These are phyloP conservation scores for Agastache rugosa DNA, from an alignment of 257 asterid species.

Conservation along the genomic window DNA sequence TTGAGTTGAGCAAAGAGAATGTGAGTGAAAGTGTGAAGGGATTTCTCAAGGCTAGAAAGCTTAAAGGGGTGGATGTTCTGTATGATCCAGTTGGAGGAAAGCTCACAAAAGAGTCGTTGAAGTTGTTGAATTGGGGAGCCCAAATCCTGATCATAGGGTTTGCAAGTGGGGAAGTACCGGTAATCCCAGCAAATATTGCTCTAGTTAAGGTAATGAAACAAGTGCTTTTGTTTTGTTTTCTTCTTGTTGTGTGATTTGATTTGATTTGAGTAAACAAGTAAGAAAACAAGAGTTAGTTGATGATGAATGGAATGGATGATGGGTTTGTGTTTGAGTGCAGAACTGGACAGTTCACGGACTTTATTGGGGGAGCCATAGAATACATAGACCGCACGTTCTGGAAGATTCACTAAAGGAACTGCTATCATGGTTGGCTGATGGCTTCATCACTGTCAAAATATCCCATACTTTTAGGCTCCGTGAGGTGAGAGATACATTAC, in stretches of 20 bases:
- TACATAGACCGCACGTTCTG: conserved; percentile 67
- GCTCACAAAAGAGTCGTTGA: conserved; percentile 77
- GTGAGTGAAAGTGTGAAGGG: conserved; percentile 74
- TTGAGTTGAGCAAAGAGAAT: conserved; percentile 76
- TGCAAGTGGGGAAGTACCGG: conserved; percentile 94
- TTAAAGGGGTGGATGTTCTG: conserved; percentile 90
- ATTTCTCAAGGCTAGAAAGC: conserved; percentile 70
- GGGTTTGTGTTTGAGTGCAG: conserved; percentile 42
- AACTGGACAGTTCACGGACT: conserved; percentile 97
- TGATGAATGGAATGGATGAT: background rate
- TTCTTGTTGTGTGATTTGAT: background rate
- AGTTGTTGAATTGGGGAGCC: conserved; percentile 93
- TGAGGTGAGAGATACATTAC: no score
- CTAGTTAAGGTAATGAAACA: conserved; percentile 70
- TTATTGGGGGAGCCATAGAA: conserved; percentile 91
- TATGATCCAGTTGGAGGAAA: conserved; percentile 99
- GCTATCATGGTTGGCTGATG: conserved; percentile 80
- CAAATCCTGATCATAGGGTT: conserved; percentile 91
- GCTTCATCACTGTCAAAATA: conserved; percentile 68
- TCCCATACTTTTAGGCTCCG: conserved; percentile 71
- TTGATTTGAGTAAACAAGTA: no score
- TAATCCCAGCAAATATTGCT: conserved; percentile 86
- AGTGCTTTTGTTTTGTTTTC: background rate
- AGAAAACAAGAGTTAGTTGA: no score
- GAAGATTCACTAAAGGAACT: conserved; percentile 85